phyloP scores from a whole-genome alignment of 1,284 basidiomycete genomes.

The Serendipita sp. region DNA sequence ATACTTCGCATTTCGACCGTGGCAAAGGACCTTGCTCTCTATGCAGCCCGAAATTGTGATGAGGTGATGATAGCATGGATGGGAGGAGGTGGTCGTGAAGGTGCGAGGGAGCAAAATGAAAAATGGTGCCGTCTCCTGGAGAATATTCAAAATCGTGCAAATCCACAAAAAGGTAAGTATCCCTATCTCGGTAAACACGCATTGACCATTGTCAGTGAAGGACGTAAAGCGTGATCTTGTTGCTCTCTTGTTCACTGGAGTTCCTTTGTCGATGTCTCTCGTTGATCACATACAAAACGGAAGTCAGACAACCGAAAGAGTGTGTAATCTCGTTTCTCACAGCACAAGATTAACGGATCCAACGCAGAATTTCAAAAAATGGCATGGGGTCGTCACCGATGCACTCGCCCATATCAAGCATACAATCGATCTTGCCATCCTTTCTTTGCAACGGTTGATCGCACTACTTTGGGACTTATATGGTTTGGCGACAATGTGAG shows the following conservation, averaged over 20 bases:
- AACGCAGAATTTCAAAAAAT: conserved; percentile 6
- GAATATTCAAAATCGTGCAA: neutral
- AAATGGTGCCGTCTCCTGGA: conserved; percentile 1
- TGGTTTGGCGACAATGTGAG: neutral
- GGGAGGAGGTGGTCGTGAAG: conserved; percentile 2
- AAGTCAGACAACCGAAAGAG: conserved; percentile 2
- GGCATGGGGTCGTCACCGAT: neutral
- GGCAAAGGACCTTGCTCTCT: neutral
- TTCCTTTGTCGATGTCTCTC: neutral
- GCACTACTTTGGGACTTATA: neutral
- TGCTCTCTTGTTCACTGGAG: neutral
- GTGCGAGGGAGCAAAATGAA: neutral
- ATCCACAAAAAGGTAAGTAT: neutral
- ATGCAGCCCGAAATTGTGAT: neutral
- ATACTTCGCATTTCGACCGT: neutral
- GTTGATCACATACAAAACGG: neutral
- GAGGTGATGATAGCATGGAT: conserved; percentile 1
- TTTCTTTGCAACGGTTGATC: neutral
- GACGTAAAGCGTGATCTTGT: neutral
- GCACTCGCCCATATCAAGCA: neutral
- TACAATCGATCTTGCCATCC: neutral
- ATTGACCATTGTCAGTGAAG: neutral
- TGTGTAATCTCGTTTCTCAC: neutral
- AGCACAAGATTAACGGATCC: neutral
- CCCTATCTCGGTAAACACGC: neutral